Base-by-base conservation (phyloP, 495 filamentous ascomycete genomes). In the Cudoniella acicularis region DNA sequence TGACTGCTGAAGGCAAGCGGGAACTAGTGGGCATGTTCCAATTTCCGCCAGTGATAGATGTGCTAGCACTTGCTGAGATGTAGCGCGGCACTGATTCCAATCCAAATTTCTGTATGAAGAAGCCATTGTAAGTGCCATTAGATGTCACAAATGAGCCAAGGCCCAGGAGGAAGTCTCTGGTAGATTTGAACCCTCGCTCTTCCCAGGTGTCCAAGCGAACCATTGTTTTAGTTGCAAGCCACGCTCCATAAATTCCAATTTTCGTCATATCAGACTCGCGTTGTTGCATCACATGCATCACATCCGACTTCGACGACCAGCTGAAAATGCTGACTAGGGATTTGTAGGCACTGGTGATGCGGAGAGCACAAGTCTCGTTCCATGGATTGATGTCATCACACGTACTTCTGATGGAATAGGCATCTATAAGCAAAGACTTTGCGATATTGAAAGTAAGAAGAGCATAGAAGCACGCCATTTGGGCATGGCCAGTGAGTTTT, bases 311-410 rank as follows among this genome's bases (percentile, higher is more conserved):
- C 18, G 62, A 64, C 20, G 62, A 52, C 62, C 62, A 61, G 42
- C 52, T 57, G 22, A 64, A 64, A 10, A 61, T 36, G 20, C 62
- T 57, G 11, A 64, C 62, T 0, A 64, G 26, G 3, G 43, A 30
- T 54, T 64, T 64, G 13, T 49, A 64, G 4, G 62, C 62, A 46
- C 62, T 64, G 17, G n/a, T 57, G 11, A 64, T 61, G 8, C 23
- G 40, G 11, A 57, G 4, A 9, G 62, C 48, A 40, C 54, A 18
- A 3, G 60, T 40, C 27, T 43, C 54, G 0, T 45, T 45, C 57
- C 62, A 57, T 18, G 57, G 49, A 25, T 30, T 57, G 3, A 49
- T 23, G 18, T 49, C 42, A 43, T 64, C 57, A 43, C 56, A 60
- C 10, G 43, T 57, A 16, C 25, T 18, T 23, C 62, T 24, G 13